Percentiles rank a stretch among this genome's conserved stretches.
phyloP scores from a whole-genome alignment of 495 filamentous ascomycete genomes.

The Penicillium arizonense region DNA sequence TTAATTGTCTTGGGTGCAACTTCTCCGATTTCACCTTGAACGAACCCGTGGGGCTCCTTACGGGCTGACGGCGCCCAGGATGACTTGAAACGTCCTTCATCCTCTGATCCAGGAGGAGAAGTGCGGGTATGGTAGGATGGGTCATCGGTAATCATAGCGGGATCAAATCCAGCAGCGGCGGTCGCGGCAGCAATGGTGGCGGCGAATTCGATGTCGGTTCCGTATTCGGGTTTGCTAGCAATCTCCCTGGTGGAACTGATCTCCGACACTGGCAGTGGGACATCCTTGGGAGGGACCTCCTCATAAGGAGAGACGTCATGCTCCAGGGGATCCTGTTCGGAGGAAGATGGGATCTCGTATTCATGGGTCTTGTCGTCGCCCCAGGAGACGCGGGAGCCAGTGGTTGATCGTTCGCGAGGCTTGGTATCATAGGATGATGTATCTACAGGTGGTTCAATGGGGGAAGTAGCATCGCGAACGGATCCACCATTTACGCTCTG shows the following conservation, averaged over 20 bases:
- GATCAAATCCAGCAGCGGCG: constrained; percentile 66
- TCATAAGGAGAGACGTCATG: constrained; percentile 20
- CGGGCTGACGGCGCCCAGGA: constrained; percentile 44
- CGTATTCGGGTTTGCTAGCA: constrained; percentile 10
- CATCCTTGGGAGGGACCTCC: constrained; percentile 18
- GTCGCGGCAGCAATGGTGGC: constrained; percentile 69
- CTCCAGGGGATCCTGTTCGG: constrained; percentile 38
- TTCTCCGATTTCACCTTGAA: constrained; percentile 34
- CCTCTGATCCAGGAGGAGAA: constrained; percentile 62
- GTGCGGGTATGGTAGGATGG: constrained; percentile 59
- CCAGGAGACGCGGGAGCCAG: constrained; percentile 58
- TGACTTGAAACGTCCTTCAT: constrained; percentile 39
- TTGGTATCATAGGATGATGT: constrained; percentile 17
- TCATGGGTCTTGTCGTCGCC: constrained; percentile 60
- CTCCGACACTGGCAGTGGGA: constrained; percentile 10
- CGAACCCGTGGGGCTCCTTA: constrained; percentile 27
- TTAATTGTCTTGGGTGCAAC: constrained; percentile 13
- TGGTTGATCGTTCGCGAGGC: constrained; percentile 28
- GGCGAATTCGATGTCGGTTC: constrained; percentile 65
- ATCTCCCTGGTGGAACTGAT: constrained; percentile 13
- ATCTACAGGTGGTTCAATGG: constrained; percentile 22
- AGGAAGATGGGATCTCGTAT: constrained; percentile 56
- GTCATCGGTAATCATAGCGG: constrained; percentile 67
- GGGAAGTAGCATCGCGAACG: constrained; percentile 31
- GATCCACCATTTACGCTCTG: constrained; percentile 43